A percentile compares a stretch with the other conserved stretches of the same genome.
Conservation (phyloP, 2,329 filamentous ascomycete genomes). For the Talaromyces sp. region DNA sequence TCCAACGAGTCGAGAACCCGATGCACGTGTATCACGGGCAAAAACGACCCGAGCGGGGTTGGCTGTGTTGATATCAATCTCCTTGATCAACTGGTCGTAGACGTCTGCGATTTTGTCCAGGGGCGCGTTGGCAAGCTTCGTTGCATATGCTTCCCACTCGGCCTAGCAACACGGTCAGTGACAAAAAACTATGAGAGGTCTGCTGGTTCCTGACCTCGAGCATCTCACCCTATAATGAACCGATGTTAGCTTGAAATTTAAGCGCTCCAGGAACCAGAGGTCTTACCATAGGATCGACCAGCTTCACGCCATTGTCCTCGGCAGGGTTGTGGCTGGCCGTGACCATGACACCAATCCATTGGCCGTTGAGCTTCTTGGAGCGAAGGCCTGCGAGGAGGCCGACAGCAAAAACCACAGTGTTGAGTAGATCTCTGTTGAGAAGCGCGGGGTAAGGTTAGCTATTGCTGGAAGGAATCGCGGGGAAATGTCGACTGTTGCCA, state of each 20-base stretch:
- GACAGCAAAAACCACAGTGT: constrained; percentile 88
- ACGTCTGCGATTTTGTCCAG: constrained; percentile 69
- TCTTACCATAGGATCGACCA: constrained; percentile 81
- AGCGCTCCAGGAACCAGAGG: background rate
- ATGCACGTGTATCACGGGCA: constrained; percentile 88
- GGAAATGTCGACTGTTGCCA: constrained; percentile 21
- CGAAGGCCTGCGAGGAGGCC: constrained; percentile 83
- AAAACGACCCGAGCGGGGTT: constrained; percentile 76
- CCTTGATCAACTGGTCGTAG: constrained; percentile 69
- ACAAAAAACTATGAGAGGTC: constrained; percentile 16
- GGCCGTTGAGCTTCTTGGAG: constrained; percentile 81
- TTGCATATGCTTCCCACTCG: constrained; percentile 88
- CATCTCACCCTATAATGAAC: constrained; percentile 70
- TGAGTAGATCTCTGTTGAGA: constrained; percentile 64
- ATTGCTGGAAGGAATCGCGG: constrained; percentile 13
- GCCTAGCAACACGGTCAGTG: constrained; percentile 35
- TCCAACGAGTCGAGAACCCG: constrained; percentile 74
- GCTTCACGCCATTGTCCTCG: constrained; percentile 86
- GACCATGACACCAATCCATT: constrained; percentile 95
- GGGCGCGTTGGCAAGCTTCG: constrained; percentile 77
- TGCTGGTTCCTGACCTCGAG: constrained; percentile 60
- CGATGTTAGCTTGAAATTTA: constrained; percentile 13
- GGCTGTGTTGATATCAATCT: constrained; percentile 69
- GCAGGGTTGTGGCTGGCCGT: constrained; percentile 91
- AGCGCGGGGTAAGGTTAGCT: constrained; percentile 20